These are phyloP conservation scores for Didymella keratinophila DNA, from an alignment of 2,329 filamentous ascomycete genomes.

Conservation along the genomic window DNA sequence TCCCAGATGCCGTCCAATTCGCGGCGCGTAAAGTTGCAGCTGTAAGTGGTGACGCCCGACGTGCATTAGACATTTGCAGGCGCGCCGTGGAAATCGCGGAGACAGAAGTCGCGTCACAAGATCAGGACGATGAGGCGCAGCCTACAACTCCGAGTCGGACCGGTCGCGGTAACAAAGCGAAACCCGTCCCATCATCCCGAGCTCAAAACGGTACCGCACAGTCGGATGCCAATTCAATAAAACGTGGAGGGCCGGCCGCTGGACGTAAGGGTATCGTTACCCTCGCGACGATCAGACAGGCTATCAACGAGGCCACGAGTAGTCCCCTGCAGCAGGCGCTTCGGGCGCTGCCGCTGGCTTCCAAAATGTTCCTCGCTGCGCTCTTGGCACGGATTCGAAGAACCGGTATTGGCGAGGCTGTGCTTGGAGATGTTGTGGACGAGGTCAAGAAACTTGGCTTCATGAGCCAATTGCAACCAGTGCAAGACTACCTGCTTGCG, in stretches of 20 bases:
- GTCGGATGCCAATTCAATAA: conserved; percentile 32
- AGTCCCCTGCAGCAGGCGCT: conserved; percentile 92
- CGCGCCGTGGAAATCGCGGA: conserved; percentile 95
- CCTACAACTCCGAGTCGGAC: conserved; percentile 71
- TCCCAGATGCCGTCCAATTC: conserved; percentile 93
- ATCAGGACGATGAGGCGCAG: conserved; percentile 48
- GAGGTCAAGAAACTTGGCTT: conserved; percentile 77
- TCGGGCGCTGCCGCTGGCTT: conserved; percentile 78
- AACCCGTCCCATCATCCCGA: conserved; percentile 28
- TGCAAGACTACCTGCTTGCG: conserved; percentile 67
- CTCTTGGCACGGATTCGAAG: conserved; percentile 79
- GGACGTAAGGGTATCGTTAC: conserved; percentile 70
- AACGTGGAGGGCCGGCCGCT: conserved; percentile 31
- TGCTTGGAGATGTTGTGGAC: conserved; percentile 87
- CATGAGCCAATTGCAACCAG: conserved; percentile 66
- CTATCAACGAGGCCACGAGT: conserved; percentile 93
- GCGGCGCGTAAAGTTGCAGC: conserved; percentile 96
- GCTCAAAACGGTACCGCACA: conserved; percentile 32
- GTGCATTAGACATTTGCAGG: conserved; percentile 93
- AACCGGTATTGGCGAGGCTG: conserved; percentile 85
- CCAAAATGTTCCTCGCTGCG: conserved; percentile 86
- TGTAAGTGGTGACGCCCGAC: conserved; percentile 90
- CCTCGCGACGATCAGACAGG: conserved; percentile 90
- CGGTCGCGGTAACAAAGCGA: conserved; percentile 48
- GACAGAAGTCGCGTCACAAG: conserved; percentile 62